Evolutionary conservation across 768 basidiomycete species (phyloP), one percentile per base, ranked within the genome.

Genomic region (Auricularia sp.): DNA sequence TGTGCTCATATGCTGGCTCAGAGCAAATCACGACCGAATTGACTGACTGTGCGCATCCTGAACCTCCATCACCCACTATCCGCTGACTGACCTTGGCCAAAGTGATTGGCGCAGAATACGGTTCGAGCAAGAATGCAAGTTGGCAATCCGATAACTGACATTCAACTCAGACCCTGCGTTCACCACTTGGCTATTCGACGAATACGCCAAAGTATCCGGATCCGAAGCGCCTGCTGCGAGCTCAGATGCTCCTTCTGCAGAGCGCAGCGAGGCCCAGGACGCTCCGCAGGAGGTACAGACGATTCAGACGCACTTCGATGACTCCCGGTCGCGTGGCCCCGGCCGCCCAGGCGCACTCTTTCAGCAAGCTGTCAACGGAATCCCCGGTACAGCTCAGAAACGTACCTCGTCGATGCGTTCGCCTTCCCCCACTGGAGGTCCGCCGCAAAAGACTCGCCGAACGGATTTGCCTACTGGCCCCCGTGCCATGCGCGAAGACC

Each of bases 1-100:
- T 56, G 54, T 11, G 33, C 56, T 58, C 54, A 51, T 37, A 33
- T 47, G 63, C 33, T 64, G 66, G 65, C 64, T 62, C 71, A 90
- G 93, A 82, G 61, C 91, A 94, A 82, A 92, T 96, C 75, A 89
- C 88, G n/a, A 77, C 80, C 36, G 94, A 95, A 76, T 81, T 95
- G 61, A 87, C 90, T 77, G 94, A 94, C 71, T 78, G 91, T 92
- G 74, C 51, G 72, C 67, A 34, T 61, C 3, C 56, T 56, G 18
- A 8, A 14, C 54, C n/a, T 61, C 10, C 35, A 34, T 64, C 1
- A 14, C 54, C 56, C 62, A 18, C 61, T 65, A 66, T 64, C 34
- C 36, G 33, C 62, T 61, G 54, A 24, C 65, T 42, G 13, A 42
- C 39, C 8, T 14, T 8, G 7, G 13, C 39, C 13, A 42, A 1